A percentile compares a stretch with the other conserved stretches of the same genome.
These are phyloP conservation scores for Adansonia grandidieri DNA, from an alignment of 441 rosid genomes.

Conservation along the genomic window DNA sequence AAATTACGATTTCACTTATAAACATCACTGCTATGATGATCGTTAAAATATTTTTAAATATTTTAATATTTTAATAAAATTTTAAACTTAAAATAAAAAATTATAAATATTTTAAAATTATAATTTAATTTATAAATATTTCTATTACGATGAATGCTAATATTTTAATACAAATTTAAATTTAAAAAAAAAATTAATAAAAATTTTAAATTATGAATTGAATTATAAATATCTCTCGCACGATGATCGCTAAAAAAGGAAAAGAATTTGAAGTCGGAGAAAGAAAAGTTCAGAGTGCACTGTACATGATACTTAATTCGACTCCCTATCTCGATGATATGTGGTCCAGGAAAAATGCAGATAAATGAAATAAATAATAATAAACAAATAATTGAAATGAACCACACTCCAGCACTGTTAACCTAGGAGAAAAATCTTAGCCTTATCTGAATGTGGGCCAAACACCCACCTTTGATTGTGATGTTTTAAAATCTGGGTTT, in stretches of 20 bases:
- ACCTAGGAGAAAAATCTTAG: constrained; percentile 12
- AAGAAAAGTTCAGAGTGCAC: not conserved
- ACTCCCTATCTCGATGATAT: not conserved
- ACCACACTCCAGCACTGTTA: not conserved
- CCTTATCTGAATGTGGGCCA: constrained; percentile 23
- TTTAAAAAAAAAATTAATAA: too few species aligned
- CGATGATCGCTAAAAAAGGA: not conserved
- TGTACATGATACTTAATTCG: not conserved
- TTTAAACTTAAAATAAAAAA: too few species aligned
- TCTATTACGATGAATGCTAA: too few species aligned
- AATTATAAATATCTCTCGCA: too few species aligned
- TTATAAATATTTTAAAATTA: too few species aligned
- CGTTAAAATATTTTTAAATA: not conserved
- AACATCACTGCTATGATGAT: not conserved
- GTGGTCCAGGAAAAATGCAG: not conserved
- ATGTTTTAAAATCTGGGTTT: constrained; percentile 16
- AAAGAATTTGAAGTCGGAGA: not conserved
- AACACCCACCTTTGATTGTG: not conserved
- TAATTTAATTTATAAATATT: too few species aligned
- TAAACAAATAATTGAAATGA: not conserved
- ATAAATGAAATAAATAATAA: not conserved
- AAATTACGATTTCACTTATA: too few species aligned
- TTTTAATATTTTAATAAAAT: too few species aligned
- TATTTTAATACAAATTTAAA: too few species aligned
- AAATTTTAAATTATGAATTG: too few species aligned